Base-by-base conservation (phyloP, 306 rosid species). In the Begonia masoniana region DNA sequence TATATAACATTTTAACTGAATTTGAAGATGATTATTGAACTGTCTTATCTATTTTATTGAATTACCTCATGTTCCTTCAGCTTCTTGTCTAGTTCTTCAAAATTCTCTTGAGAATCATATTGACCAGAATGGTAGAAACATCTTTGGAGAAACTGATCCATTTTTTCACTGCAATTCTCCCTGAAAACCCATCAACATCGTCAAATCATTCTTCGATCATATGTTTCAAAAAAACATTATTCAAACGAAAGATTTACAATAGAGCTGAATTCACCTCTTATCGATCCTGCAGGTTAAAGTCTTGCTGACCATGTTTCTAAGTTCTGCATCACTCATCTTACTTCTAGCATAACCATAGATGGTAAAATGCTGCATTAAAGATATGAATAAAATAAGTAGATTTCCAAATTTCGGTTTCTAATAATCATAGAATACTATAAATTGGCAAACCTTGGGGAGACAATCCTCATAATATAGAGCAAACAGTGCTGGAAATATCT, bases 51-150 rank as follows among this genome's bases (percentile, higher is more conserved):
- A 1, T 31, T 31, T 31, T 31, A 31, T 31, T 21, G 61, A 57
- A 66, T 68, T 76, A 87, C 96, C 94, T 87, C 96, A 23, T 81
- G 96, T 60, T 74, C 87, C 73, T 72, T 83, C 42, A 87, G 84
- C 70, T 81, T 87, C 76, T 72, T 81, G 83, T 78, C 94, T 24
- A 83, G 73, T 45, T 69, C 85, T 17, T 78, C 73, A 67, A 87
- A 87, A 62, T 83, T 64, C 43, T 81, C 86, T 61, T 64, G 71
- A 43, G 96, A 83, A 74, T 83, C 96, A 76, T 87, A 87, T 71
- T 87, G 96, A 55, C 96, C 96, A 21, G 91, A 71, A 73, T 87
- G 96, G 75, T 87, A 87, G 77, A 83, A 87, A 68, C 96, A 87
- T 65, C 96, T 81, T 63, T 71, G 45, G 48, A 87, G 94, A 71